phyloP scores from a whole-genome alignment of 805 yeast species.

The Candida peoriensis region DNA sequence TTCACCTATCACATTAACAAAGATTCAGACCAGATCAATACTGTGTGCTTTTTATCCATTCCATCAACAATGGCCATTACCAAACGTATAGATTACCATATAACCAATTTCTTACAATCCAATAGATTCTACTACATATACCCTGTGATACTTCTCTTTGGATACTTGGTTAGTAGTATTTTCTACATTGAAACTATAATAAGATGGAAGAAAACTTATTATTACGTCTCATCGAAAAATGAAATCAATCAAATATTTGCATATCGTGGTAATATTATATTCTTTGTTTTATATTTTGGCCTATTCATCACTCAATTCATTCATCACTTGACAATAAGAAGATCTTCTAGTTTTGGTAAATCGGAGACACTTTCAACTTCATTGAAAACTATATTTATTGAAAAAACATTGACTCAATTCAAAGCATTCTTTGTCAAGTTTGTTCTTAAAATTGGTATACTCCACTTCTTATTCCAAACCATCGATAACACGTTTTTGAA shows the following conservation, averaged over 20 bases:
- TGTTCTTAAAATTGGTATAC: slow-evolving; percentile 20
- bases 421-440: slow-evolving; percentile 24
- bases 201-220: background rate
- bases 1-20: too few relatives aligned
- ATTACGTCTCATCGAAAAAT: slow-evolving; percentile 22
- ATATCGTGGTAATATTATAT: slow-evolving; percentile 29
- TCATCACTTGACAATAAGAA: background rate
- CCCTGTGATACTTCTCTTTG: slow-evolving; percentile 5
- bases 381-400: too few relatives aligned
- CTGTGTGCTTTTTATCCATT: too few relatives aligned
- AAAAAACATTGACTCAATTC: background rate
- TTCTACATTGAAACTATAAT: background rate
- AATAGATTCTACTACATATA: slow-evolving; percentile 7
- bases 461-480: slow-evolving; percentile 23
- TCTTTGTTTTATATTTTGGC: slow-evolving; percentile 17
- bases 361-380: too few relatives aligned
- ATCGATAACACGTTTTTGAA: slow-evolving; percentile 29
- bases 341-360: too few relatives aligned
- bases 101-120: too few relatives aligned
- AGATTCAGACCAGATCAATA: too few relatives aligned
- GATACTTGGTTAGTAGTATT: background rate
- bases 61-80: too few relatives aligned
- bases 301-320: slow-evolving; percentile 11
- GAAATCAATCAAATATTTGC: slow-evolving; percentile 30
- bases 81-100: too few relatives aligned